These are phyloP conservation scores for Wickerhamiella slavikovae DNA, from an alignment of 805 yeast genomes.

Conservation along the genomic window DNA sequence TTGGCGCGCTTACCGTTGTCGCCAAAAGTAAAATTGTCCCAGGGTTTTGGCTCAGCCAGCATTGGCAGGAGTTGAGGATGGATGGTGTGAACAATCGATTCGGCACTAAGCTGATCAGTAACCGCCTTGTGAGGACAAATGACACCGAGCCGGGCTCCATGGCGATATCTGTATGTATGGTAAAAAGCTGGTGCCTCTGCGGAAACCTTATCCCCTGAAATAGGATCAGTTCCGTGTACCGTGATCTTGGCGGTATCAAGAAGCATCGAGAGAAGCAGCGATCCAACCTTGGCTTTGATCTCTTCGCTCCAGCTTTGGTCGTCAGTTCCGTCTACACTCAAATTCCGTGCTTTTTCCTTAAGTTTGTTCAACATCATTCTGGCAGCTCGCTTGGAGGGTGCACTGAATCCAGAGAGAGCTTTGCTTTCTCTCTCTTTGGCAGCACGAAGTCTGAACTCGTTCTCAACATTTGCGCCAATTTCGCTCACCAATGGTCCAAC, in stretches of 20 bases:
- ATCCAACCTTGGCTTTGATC: conserved; percentile 55
- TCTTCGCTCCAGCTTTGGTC: conserved; percentile 34
- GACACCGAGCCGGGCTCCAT: conserved; percentile 67
- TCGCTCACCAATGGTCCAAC: conserved; percentile 63
- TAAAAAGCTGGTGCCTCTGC: conserved; percentile 80
- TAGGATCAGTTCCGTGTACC: conserved; percentile 66
- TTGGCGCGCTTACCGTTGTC: conserved; percentile 52
- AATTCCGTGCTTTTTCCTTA: conserved; percentile 1
- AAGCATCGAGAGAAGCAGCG: conserved; percentile 51
- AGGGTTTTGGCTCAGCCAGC: conserved; percentile 76
- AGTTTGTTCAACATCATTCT: conserved; percentile 1
- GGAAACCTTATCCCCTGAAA: conserved; percentile 39
- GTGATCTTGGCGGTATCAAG: conserved; percentile 67
- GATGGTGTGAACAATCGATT: conserved; percentile 37
- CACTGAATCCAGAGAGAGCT: conserved; percentile 26
- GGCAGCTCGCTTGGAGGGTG: conserved; percentile 12
- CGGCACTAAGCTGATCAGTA: conserved; percentile 45
- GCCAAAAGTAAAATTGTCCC: conserved; percentile 69
- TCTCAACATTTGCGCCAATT: conserved; percentile 68
- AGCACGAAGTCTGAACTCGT: conserved; percentile 34
- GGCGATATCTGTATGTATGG: conserved; percentile 66
- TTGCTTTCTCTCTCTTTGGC: conserved; percentile 13
- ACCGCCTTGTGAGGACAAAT: conserved; percentile 54
- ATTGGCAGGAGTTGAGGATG: conserved; percentile 84
- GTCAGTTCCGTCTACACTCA: conserved; percentile 15